Evolutionary conservation across 169 alveolate genomes (phyloP), one percentile per base, ranked within the genome.

Genomic region (Eimeria praecox): DNA sequence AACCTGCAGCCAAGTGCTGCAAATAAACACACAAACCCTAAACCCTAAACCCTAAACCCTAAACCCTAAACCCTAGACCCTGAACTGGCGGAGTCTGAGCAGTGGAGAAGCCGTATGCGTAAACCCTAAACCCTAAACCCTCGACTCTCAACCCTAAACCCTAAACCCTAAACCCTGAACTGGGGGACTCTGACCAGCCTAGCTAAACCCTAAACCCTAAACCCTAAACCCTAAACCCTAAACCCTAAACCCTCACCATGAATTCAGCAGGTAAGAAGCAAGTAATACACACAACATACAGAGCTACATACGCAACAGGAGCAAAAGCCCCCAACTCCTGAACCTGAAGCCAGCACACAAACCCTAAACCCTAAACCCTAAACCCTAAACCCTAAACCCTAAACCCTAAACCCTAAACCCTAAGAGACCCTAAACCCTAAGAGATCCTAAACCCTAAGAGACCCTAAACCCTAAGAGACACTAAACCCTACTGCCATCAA

Each of bases 191-290:
- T 5, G 5, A 5, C 56, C 56, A 5, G 54, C 27, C 86, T 20
- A 0, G 22, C n/a, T 14, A 33, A 33, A 16, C 35, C 22, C 1
- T 14, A 75, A 22, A 30, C 86, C 33, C n/a, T 46, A 40, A 78
- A n/a, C 62, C 44, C 64, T 33, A n/a, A 78, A n/a, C 38, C 22
- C 24, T 44, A 82, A 44, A 82, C 42, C 44, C 66, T 46, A 46
- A 40, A 77, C 59, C 62, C 49, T 9, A 59, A 46, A 64, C 46
- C 90, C 91, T 56, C 87, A 92, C 95, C 83, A 92, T 64, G 20
- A 64, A 85, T 54, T 92, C 95, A 8, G 95, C 95, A 0, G 95
- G 95, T 40, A 92, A 30, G 91, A 92, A 52, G 85, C 62, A 40
- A 33, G 64, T 73, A 52, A 92, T 86, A 30, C 54, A 69, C 44